Percentiles rank a stretch among this genome's conserved stretches.
These are phyloP conservation scores for Camptophora hylomeconis DNA, from an alignment of 2,329 filamentous ascomycete species.

Conservation along the genomic window DNA sequence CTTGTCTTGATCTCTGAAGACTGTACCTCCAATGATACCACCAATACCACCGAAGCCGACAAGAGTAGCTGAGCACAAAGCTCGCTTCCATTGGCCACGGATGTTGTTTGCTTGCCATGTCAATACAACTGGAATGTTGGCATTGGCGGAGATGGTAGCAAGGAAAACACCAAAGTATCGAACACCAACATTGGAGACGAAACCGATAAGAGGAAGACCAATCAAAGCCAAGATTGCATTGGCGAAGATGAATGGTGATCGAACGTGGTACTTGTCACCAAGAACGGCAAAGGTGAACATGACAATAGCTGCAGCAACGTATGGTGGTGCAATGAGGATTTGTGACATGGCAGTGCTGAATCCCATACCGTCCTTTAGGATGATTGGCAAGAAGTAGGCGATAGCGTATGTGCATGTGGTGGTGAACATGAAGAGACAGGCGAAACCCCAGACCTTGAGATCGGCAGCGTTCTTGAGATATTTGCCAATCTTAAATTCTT, in stretches of 20 bases:
- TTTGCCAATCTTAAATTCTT: constrained; percentile 34
- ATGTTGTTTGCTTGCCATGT: constrained; percentile 82
- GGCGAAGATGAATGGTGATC: constrained; percentile 59
- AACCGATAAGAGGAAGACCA: constrained; percentile 62
- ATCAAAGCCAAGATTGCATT: constrained; percentile 56
- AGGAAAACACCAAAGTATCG: constrained; percentile 67
- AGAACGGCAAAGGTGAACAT: constrained; percentile 61
- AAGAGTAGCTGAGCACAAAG: constrained; percentile 28
- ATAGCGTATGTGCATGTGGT: constrained; percentile 65
- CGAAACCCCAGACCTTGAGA: constrained; percentile 44
- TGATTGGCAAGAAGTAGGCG: constrained; percentile 67
- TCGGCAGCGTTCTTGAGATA: constrained; percentile 37
- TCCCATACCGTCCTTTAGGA: constrained; percentile 50
- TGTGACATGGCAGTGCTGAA: constrained; percentile 53
- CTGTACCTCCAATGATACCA: constrained; percentile 60
- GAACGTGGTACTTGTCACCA: constrained; percentile 54
- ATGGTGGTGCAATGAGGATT: constrained; percentile 60
- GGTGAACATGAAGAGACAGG: constrained; percentile 35
- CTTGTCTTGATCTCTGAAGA: constrained; percentile 45
- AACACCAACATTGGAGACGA: constrained; percentile 40
- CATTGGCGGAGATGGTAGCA: constrained; percentile 61
- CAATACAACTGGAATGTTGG: constrained; percentile 62
- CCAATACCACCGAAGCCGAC: constrained; percentile 47
- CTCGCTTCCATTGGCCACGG: constrained; percentile 77
- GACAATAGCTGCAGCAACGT: constrained; percentile 46